Percentiles rank a stretch among this genome's conserved stretches.
phyloP scores from a whole-genome alignment of 345 rosid genomes.

The Nasturtium officinale region DNA sequence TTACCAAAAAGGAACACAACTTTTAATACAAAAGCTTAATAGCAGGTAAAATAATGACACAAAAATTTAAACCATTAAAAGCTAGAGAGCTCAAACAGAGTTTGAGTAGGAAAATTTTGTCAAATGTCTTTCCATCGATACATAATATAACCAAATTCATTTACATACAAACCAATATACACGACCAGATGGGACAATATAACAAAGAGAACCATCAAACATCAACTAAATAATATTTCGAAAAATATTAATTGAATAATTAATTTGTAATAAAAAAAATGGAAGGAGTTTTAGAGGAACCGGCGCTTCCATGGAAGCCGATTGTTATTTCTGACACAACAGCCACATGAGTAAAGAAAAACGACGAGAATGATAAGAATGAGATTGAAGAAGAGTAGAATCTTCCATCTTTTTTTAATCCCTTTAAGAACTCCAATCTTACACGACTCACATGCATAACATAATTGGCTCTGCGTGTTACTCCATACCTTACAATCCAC shows the following conservation, averaged over 20 bases:
- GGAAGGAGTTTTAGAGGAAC: constrained; percentile 15
- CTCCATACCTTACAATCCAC: constrained; percentile 60
- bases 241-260: neutral
- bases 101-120: too few species aligned
- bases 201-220: constrained; percentile 16
- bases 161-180: constrained; percentile 23
- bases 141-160: neutral
- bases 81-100: too few species aligned
- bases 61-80: too few species aligned
- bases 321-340: constrained; percentile 45
- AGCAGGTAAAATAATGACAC: too few species aligned
- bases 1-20: too few species aligned
- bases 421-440: constrained; percentile 51
- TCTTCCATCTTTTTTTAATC: constrained; percentile 51
- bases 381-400: constrained; percentile 38
- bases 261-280: neutral
- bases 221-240: neutral
- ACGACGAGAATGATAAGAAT: constrained; percentile 40
- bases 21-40: too few species aligned
- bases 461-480: constrained; percentile 47
- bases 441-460: constrained; percentile 62
- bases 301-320: constrained; percentile 46
- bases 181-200: neutral
- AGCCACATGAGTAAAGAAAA: constrained; percentile 43
- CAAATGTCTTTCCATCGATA: neutral